phyloP scores from a whole-genome alignment of 306 rosid genomes.

The Pyrus pyrifolia region DNA sequence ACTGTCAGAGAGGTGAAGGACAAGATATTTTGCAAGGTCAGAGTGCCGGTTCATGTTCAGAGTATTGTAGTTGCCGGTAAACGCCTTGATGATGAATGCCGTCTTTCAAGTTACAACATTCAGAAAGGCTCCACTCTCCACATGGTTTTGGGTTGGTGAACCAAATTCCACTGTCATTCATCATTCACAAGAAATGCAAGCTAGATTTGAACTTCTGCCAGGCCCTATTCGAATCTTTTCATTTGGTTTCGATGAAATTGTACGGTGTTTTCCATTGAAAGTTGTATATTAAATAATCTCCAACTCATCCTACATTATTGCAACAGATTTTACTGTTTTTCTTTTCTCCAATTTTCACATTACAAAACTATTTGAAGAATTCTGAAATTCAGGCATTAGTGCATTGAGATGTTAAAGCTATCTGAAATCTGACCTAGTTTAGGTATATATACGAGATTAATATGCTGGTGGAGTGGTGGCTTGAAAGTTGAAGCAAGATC shows the following conservation, averaged over 20 bases:
- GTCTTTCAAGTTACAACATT: constrained; percentile 7
- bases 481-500: no score
- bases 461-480: no score
- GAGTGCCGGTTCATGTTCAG: neutral
- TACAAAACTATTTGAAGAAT: neutral
- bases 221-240: neutral
- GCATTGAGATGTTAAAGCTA: no score
- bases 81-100: neutral
- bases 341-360: neutral
- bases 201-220: neutral
- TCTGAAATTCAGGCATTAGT: no score
- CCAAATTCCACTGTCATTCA: neutral
- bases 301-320: neutral
- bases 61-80: constrained; percentile 9
- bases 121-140: constrained; percentile 28
- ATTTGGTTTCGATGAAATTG: neutral
- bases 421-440: no score
- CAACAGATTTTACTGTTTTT: neutral
- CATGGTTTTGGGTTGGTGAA: constrained; percentile 5
- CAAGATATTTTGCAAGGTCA: neutral
- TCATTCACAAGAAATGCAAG: neutral
- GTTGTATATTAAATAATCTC: neutral
- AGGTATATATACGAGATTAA: no score
- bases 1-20: constrained; percentile 7
- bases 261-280: neutral